These are phyloP conservation scores for Odontarrhena argentea DNA, from an alignment of 345 rosid species.

Conservation along the genomic window DNA sequence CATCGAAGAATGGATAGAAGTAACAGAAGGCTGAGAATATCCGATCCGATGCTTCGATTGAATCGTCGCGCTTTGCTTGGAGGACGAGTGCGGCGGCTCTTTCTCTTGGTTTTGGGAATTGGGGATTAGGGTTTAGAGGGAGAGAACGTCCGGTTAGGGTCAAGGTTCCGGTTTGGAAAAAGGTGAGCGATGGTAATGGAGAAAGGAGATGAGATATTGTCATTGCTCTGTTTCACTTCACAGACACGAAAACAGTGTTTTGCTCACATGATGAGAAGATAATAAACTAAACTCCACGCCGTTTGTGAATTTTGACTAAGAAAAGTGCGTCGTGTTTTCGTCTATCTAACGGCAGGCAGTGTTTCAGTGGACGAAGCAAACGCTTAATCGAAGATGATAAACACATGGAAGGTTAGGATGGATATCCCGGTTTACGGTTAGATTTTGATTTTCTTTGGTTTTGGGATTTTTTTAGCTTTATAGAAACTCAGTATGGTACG, in stretches of 20 bases:
- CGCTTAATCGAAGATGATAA: background rate
- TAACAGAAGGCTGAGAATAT: constrained; percentile 84
- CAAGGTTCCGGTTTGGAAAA: constrained; percentile 36
- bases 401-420: too few relatives aligned
- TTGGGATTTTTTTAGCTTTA: too few relatives aligned
- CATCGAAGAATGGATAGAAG: constrained; percentile 94
- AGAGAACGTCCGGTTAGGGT: constrained; percentile 36
- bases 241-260: constrained; percentile 10
- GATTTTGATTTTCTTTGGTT: too few relatives aligned
- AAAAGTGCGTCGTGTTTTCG: constrained; percentile 7
- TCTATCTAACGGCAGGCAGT: constrained; percentile 7
- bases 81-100: constrained; percentile 38
- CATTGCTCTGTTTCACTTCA: constrained; percentile 42
- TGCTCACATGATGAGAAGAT: constrained; percentile 9
- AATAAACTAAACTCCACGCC: constrained; percentile 35
- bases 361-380: background rate
- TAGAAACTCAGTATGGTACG: too few relatives aligned
- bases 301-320: background rate
- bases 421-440: too few relatives aligned
- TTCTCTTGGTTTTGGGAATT: constrained; percentile 20
- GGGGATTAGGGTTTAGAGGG: constrained; percentile 33
- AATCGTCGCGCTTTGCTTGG: constrained; percentile 56
- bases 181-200: constrained; percentile 40
- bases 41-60: constrained; percentile 83
- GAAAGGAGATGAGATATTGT: constrained; percentile 49